Base-by-base conservation (phyloP, 192 early-diverging fungal genomes). In the Spinellus fusiger region DNA sequence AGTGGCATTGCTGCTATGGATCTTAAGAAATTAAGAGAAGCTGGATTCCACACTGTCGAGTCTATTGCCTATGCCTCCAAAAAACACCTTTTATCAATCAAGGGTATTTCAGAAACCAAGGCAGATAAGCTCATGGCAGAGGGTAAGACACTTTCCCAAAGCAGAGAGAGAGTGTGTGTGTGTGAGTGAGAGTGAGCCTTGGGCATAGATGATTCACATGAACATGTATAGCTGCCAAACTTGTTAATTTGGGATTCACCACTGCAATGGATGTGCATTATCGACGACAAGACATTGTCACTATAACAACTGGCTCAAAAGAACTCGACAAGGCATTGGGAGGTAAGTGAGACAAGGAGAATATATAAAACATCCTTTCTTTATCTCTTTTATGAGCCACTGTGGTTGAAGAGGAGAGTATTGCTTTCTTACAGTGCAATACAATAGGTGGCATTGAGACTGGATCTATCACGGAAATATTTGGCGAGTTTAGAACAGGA, bases 401-500 rank as follows among this genome's bases (percentile, higher is more conserved):
- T 32, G 29, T 6, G n/a, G 56, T 25, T 56, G 13, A 20, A 32
- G 12, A 2, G 1, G 22, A 34, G 47, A 20, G 23, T 48, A 18
- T 16, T 32, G 18, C 37, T 22, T 44, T 28, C 18, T 61, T 16
- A 46, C 16, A 33, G 4, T 53, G 4, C 4, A n/a, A 51, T 38
- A 23, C 5, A 38, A 46, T 53, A 83, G 84, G 88, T 54, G 96
- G 96, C 15, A 87, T 98, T 47, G 96, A 98, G 64, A 97, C 96
- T 4, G 96, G 96, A 2, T 81, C 90, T 4, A 97, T 98, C 32
- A 98, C 96, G 22, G 96, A 98, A 70, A 77, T 98, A 0, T 98
- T 97, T 87, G 96, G 96, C 29, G 96, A 98, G 75, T 98, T 98
- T 66, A 76, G 96, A 50, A 98, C 96, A 5, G 96, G 96, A 62